Evolutionary conservation across 257 asterid genomes (phyloP).

Genomic region (Galeopsis tetrahit): DNA sequence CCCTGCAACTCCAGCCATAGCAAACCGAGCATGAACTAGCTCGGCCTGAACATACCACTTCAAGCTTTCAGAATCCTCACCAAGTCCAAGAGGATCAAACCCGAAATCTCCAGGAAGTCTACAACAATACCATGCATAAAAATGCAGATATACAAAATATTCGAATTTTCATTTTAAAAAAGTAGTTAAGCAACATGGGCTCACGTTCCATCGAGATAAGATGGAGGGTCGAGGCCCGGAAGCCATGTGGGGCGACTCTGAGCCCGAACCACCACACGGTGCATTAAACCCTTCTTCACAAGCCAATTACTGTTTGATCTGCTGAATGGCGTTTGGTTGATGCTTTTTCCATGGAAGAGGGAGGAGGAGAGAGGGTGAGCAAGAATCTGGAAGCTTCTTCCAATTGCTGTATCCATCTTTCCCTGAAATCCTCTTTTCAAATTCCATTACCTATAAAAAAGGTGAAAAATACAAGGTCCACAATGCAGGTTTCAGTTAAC

Average conservation of each 20-base stretch:
- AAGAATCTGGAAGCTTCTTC: conserved; percentile 57
- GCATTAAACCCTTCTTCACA: conserved; percentile 35
- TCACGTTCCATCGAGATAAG: conserved; percentile 93
- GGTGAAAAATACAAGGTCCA: conserved; percentile 37
- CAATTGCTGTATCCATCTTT: conserved; percentile 56
- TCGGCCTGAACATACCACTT: conserved; percentile 95
- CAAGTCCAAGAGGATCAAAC: conserved; percentile 90
- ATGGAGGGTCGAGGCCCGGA: conserved; percentile 90
- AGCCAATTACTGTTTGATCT: conserved; percentile 40
- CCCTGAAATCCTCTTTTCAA: conserved; percentile 21
- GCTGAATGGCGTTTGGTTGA: conserved; percentile 35
- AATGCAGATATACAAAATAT: conserved; percentile 12
- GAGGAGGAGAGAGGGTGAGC: conserved; percentile 47
- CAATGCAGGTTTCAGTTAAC: conserved; percentile 36
- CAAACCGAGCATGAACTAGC: conserved; percentile 86
- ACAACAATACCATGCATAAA: conserved; percentile 26
- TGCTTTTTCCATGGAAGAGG: conserved; percentile 44
- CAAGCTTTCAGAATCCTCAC: conserved; percentile 86
- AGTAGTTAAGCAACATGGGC: conserved; percentile 23
- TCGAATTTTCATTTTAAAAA: not conserved
- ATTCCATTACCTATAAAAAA: conserved; percentile 23
- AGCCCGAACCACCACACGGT: conserved; percentile 50
- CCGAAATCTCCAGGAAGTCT: conserved; percentile 92
- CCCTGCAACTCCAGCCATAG: conserved; percentile 98
- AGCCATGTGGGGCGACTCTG: conserved; percentile 90